Percentiles rank a stretch among this genome's conserved stretches.
Conservation (phyloP, 1,139 yeast genomes). For the Saccharomyces hybrid region DNA sequence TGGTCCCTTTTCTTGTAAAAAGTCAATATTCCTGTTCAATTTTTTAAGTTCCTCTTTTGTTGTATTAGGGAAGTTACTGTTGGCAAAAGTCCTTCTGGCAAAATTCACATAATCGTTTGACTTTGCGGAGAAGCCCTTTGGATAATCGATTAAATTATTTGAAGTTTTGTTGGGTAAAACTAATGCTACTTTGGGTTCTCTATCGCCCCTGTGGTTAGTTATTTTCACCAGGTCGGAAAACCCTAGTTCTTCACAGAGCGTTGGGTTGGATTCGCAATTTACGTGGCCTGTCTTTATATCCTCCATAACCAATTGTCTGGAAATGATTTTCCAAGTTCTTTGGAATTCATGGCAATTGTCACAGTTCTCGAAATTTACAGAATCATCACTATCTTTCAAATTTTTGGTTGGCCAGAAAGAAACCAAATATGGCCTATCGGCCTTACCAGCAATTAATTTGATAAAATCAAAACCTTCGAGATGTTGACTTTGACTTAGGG, state of each 20-base stretch:
- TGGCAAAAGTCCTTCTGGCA: constrained; percentile 33
- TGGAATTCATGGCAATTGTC: constrained; percentile 45
- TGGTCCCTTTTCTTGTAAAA: constrained; percentile 8
- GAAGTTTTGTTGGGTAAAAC: constrained; percentile 35
- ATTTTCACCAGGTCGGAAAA: constrained; percentile 28
- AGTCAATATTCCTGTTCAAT: constrained; percentile 13
- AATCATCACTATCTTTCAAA: constrained; percentile 32
- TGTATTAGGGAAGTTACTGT: constrained; percentile 35
- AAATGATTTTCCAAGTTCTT: constrained; percentile 49
- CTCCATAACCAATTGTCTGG: constrained; percentile 39
- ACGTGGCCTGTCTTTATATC: constrained; percentile 49
- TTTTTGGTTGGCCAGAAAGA: constrained; percentile 57
- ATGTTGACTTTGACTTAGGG: constrained; percentile 19
- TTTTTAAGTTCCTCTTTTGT: constrained; percentile 11
- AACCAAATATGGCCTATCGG: constrained; percentile 44
- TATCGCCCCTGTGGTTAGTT: constrained; percentile 9
- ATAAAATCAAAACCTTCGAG: constrained; percentile 29
- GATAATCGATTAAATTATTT: constrained; percentile 23
- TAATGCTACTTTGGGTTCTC: constrained; percentile 34
- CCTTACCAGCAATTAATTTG: constrained; percentile 40
- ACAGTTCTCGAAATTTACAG: constrained; percentile 38
- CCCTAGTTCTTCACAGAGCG: constrained; percentile 47
- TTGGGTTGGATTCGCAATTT: constrained; percentile 46
- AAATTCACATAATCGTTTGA: constrained; percentile 29
- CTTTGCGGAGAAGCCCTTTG: constrained; percentile 8